Evolutionary conservation across 768 basidiomycete genomes (phyloP).

Genomic region (Lactarius akahatsu): DNA sequence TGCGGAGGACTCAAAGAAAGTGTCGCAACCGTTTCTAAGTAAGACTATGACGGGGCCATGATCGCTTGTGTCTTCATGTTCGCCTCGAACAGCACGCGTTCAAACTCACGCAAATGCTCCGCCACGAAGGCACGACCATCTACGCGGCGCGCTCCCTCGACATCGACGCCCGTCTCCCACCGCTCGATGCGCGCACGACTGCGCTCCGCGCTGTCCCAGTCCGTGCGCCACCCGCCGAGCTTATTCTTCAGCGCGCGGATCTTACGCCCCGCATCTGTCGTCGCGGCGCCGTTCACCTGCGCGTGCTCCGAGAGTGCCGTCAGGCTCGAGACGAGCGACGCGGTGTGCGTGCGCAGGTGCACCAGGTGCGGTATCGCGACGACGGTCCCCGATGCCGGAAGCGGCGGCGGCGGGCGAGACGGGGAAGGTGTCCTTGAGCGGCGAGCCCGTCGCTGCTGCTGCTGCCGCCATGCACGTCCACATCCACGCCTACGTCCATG

Average conservation of each 20-base stretch:
- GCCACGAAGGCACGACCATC: conserved; percentile 74
- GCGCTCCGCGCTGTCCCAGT: conserved; percentile 83
- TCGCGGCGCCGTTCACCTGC: conserved; percentile 82
- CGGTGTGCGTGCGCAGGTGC: conserved; percentile 69
- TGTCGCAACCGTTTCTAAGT: neutral
- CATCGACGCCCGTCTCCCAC: conserved; percentile 70
- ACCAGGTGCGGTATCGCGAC: conserved; percentile 68
- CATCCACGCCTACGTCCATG: conserved; percentile 34
- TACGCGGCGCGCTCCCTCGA: conserved; percentile 46
- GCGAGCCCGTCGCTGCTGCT: conserved; percentile 46
- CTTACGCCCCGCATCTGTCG: conserved; percentile 83
- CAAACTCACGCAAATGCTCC: conserved; percentile 76
- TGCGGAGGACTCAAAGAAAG: neutral
- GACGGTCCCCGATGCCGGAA: conserved; percentile 42
- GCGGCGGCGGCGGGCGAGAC: conserved; percentile 43
- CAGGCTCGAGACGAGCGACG: conserved; percentile 72
- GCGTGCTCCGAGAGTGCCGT: conserved; percentile 82
- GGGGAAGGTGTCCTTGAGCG: conserved; percentile 58
- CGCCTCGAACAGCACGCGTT: conserved; percentile 68
- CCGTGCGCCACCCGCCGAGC: conserved; percentile 72
- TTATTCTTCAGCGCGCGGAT: conserved; percentile 84
- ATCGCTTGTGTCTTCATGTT: conserved; percentile 76
- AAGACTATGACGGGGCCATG: conserved; percentile 60
- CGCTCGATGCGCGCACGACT: conserved; percentile 72
- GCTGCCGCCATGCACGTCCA: conserved; percentile 49